Percentiles rank a stretch among this genome's conserved stretches.
Conservation (phyloP, 1,284 basidiomycete species). For the Sphagnurus paluster region DNA sequence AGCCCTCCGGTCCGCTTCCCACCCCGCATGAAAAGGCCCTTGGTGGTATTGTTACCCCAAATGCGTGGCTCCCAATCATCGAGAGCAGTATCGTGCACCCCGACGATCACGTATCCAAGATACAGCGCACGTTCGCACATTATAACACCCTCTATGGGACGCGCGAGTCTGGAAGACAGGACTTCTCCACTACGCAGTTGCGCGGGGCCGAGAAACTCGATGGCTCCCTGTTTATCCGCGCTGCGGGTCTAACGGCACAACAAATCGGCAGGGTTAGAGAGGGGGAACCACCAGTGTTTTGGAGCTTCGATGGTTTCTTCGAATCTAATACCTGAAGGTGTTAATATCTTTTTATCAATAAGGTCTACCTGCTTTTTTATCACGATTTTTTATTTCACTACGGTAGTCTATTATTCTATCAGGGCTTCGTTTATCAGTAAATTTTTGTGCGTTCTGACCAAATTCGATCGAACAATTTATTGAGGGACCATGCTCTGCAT, state of each 20-base stretch:
- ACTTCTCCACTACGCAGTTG: slow-evolving; percentile 19
- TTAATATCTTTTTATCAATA: background rate
- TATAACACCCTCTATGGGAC: slow-evolving; percentile 21
- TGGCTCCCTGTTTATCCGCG: slow-evolving; percentile 22
- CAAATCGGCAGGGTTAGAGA: slow-evolving; percentile 20
- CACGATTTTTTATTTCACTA: no score
- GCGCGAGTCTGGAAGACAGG: slow-evolving; percentile 21
- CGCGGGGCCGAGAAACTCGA: slow-evolving; percentile 21
- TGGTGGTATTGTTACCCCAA: slow-evolving; percentile 35
- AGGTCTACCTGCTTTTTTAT: no score
- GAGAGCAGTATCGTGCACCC: slow-evolving; percentile 52
- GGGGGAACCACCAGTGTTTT: slow-evolving; percentile 14
- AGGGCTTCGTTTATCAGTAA: background rate
- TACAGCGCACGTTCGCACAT: slow-evolving; percentile 39
- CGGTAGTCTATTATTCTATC: background rate
- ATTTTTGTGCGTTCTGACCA: background rate
- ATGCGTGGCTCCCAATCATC: slow-evolving; percentile 58
- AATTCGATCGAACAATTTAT: no score
- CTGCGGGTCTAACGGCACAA: slow-evolving; percentile 18
- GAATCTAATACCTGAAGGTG: background rate
- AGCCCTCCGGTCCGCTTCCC: slow-evolving; percentile 31
- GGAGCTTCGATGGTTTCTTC: slow-evolving; percentile 21
- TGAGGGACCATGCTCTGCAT: no score
- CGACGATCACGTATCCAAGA: slow-evolving; percentile 65
- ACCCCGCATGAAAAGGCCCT: slow-evolving; percentile 34